A percentile compares a stretch with the other conserved stretches of the same genome.
phyloP scores from a whole-genome alignment of 2,329 filamentous ascomycete species.

The Alternaria ethzedia region DNA sequence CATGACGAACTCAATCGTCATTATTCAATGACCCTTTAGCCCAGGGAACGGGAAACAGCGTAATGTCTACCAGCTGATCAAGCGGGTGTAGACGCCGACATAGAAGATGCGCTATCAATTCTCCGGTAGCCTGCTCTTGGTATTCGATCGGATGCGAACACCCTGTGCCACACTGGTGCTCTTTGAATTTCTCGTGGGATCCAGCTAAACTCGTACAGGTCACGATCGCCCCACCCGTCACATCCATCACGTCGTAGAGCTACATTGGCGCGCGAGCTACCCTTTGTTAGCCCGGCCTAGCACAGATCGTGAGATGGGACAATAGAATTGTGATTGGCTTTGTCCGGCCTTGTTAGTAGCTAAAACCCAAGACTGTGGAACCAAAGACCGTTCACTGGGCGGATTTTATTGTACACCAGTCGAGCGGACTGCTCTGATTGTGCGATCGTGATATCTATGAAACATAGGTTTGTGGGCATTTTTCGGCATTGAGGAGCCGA shows the following conservation, averaged over 20 bases:
- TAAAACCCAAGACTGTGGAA: conserved; percentile 3
- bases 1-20: neutral
- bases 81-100: neutral
- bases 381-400: neutral
- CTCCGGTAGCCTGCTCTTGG: neutral
- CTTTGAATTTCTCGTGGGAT: neutral
- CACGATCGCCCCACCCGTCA: conserved; percentile 2
- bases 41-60: neutral
- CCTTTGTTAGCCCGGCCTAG: neutral
- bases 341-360: neutral
- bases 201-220: neutral
- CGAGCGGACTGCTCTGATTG: neutral
- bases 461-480: neutral
- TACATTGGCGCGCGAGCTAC: neutral
- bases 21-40: neutral
- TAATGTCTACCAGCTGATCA: neutral
- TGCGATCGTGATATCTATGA: conserved; percentile 4
- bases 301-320: neutral
- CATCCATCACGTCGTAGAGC: conserved; percentile 1
- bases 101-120: neutral
- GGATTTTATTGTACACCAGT: neutral
- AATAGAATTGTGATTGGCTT: neutral
- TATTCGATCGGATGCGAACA: neutral
- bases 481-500: conserved; percentile 16
- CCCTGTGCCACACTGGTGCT: neutral